Evolutionary conservation across 129 eudicot species (phyloP), one percentile per base, ranked within the genome.

Genomic region (Artemisia annua): DNA sequence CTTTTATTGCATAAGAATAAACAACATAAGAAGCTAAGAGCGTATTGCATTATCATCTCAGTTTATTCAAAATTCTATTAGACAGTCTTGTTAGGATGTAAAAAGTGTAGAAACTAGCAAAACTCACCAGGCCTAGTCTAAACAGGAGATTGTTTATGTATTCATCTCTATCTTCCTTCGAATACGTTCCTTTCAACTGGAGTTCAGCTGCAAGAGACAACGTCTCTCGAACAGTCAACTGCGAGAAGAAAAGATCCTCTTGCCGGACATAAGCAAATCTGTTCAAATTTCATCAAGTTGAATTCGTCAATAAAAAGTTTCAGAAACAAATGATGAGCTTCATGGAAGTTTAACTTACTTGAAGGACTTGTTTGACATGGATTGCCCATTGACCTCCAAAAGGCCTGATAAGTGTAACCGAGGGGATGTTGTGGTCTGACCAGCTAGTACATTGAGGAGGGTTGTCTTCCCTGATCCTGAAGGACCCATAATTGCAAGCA

Each of bases 401-500:
- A 86, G 87, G 39, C 99, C 99, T 35, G 99, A 86, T 65, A 95
- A 82, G 70, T 85, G 87, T 43, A 95, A 79, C 63, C 87, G 66
- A 15, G 96, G 85, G 11, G 99, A 91, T 19, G 95, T 91, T 14
- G 30, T 72, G 20, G 80, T 80, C 83, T 95, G 99, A 71, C 99
- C 91, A 11, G 99, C 94, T 67, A 95, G 83, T 55, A 91, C 87
- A 60, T 95, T 95, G 69, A 95, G 94, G 68, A 95, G 86, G 67
- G 97, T 95, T 56, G 97, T 95, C 85, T 95, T 95, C 81, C 99
- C 99, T 39, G 99, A 95, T 52, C 99, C 99, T 8, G 99, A 95
- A 28, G 97, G 99, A 18, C 99, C 99, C 97, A 95, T 95, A 32
- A 95, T 76, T 28, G 99, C 99, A 77, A 95, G 97, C 86, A 95